Evolutionary conservation across 805 yeast genomes (phyloP).

Genomic region (Candida germanica): DNA sequence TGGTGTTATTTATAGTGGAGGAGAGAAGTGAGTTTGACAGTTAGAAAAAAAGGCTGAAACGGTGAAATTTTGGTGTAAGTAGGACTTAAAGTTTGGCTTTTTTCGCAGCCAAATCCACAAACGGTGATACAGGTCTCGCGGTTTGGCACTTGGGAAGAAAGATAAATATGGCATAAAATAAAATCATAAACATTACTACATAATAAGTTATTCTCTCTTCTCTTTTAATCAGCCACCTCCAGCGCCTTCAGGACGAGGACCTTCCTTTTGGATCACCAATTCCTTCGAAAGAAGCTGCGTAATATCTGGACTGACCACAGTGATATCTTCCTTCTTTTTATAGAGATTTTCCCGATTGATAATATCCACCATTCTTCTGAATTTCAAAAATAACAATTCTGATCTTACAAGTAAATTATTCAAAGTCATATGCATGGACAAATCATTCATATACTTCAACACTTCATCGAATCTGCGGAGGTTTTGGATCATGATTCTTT

Average conservation of each 20-base stretch:
- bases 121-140: too few species aligned
- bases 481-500: slow-evolving; percentile 70
- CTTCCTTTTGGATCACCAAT: slow-evolving; percentile 63
- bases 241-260: slow-evolving; percentile 39
- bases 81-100: too few species aligned
- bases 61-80: too few species aligned
- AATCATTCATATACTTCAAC: slow-evolving; percentile 86
- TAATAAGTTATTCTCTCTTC: too few species aligned
- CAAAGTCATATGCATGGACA: slow-evolving; percentile 71
- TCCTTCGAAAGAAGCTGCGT: slow-evolving; percentile 59
- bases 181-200: too few species aligned
- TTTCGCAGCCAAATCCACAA: too few species aligned
- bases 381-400: slow-evolving; percentile 77
- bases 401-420: slow-evolving; percentile 79
- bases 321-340: slow-evolving; percentile 7
- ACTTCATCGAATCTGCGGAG: slow-evolving; percentile 85
- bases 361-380: slow-evolving; percentile 73
- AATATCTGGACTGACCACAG: slow-evolving; percentile 49
- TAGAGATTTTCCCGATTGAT: slow-evolving; percentile 55
- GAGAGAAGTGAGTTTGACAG: too few species aligned
- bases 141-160: too few species aligned
- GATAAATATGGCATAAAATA: too few species aligned
- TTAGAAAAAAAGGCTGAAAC: too few species aligned
- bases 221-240: slow-evolving; percentile 42
- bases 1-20: too few species aligned